phyloP scores from a whole-genome alignment of 2,329 filamentous ascomycete species.

The Fusarium drepaniforme region DNA sequence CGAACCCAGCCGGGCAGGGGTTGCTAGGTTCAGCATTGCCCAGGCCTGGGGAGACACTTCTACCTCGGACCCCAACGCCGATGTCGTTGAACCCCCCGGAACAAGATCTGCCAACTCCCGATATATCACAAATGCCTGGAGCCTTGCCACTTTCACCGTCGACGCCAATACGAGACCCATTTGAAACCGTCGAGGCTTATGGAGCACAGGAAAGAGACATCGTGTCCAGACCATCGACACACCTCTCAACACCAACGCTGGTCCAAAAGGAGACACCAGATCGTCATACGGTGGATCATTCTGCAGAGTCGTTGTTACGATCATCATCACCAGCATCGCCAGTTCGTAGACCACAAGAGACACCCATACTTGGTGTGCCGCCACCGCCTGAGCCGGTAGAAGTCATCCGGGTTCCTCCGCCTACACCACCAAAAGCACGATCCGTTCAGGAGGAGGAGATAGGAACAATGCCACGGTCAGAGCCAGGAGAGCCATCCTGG shows the following conservation, averaged over 20 bases:
- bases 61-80: background rate
- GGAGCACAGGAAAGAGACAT: background rate
- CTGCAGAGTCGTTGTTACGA: background rate
- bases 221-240: background rate
- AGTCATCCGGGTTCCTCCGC: slow-evolving; percentile 23
- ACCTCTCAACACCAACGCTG: background rate
- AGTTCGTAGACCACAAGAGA: slow-evolving; percentile 17
- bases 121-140: background rate
- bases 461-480: slow-evolving; percentile 16
- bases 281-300: background rate
- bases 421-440: slow-evolving; percentile 34
- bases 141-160: background rate
- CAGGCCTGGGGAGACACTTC: background rate
- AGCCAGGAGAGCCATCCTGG: slow-evolving; percentile 12
- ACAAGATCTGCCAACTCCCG: background rate
- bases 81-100: background rate
- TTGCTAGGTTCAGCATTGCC: background rate
- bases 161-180: background rate
- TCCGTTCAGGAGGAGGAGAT: background rate
- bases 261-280: background rate
- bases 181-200: background rate
- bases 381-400: slow-evolving; percentile 27
- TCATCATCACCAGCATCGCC: slow-evolving; percentile 17
- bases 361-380: slow-evolving; percentile 19
- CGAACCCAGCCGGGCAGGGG: slow-evolving; percentile 16